Evolutionary conservation across 208 protist genomes (phyloP).

Genomic region (Leishmania arabica): DNA sequence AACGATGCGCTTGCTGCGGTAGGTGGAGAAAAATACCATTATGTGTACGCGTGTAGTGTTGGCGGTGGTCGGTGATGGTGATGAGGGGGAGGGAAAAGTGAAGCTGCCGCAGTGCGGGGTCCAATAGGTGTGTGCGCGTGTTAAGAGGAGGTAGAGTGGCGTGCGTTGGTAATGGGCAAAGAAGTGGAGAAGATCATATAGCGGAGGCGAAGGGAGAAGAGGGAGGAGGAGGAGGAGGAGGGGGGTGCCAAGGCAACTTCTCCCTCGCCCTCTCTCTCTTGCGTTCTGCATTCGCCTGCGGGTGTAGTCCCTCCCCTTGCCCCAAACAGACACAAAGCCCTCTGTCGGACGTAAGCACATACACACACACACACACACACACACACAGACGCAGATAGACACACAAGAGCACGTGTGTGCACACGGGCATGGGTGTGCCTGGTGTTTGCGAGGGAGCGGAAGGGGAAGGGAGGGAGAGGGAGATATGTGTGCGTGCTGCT

Average conservation of each 20-base stretch:
- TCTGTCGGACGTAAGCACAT: not conserved
- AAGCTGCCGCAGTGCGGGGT: not conserved
- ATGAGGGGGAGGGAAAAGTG: not conserved
- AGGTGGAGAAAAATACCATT: slow-evolving; percentile 86
- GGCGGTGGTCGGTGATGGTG: not conserved
- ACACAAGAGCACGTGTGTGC: not conserved
- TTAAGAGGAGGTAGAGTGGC: not conserved
- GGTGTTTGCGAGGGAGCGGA: not conserved
- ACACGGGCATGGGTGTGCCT: not conserved
- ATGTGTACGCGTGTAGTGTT: not conserved
- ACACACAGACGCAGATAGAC: too few species aligned
- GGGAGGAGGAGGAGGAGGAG: not conserved
- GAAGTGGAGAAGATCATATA: not conserved
- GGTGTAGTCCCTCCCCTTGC: not conserved
- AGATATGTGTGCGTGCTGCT: not conserved
- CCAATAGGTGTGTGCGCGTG: not conserved
- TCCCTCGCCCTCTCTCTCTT: not conserved
- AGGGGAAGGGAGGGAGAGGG: not conserved
- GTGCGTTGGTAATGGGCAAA: not conserved
- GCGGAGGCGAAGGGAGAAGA: not conserved
- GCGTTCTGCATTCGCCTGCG: not conserved
- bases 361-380: not conserved
- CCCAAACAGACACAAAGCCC: not conserved
- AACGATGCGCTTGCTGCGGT: slow-evolving; percentile 75
- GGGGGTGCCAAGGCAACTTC: not conserved